These are phyloP conservation scores for Cucurbita ficifolia DNA, from an alignment of 306 rosid genomes.

Conservation along the genomic window DNA sequence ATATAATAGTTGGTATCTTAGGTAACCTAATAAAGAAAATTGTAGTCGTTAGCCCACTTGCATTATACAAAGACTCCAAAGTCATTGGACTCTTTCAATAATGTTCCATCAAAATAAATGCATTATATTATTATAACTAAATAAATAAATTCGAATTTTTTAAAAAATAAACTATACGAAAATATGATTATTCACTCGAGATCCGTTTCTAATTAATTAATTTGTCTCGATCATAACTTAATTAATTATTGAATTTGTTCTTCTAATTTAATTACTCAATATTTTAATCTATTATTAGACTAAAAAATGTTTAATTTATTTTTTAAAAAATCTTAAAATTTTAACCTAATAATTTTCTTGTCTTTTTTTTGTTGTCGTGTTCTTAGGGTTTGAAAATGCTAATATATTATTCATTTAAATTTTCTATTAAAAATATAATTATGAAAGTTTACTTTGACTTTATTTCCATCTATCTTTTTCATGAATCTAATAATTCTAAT, in stretches of 20 bases:
- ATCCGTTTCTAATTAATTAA: too few relatives aligned
- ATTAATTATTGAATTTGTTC: too few relatives aligned
- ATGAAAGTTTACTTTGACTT: background rate
- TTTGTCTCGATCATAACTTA: too few relatives aligned
- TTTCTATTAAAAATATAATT: background rate
- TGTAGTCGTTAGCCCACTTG: conserved; percentile 1
- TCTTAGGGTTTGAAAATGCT: background rate
- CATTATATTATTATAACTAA: background rate
- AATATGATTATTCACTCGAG: too few relatives aligned
- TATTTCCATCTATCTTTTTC: background rate
- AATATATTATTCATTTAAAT: background rate
- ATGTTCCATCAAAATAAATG: background rate
- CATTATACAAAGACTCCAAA: background rate
- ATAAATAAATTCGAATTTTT: background rate
- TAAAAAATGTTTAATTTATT: too few relatives aligned
- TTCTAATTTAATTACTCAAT: too few relatives aligned
- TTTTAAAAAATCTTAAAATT: background rate
- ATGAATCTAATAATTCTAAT: background rate
- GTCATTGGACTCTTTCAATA: background rate
- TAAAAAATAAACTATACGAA: too few relatives aligned
- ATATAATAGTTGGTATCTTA: background rate
- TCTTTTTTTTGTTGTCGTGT: background rate
- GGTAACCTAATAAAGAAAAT: background rate
- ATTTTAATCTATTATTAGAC: too few relatives aligned
- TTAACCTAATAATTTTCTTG: background rate